Evolutionary conservation across 2,329 filamentous ascomycete species (phyloP).

Genomic region (Coniochaeta sp.): DNA sequence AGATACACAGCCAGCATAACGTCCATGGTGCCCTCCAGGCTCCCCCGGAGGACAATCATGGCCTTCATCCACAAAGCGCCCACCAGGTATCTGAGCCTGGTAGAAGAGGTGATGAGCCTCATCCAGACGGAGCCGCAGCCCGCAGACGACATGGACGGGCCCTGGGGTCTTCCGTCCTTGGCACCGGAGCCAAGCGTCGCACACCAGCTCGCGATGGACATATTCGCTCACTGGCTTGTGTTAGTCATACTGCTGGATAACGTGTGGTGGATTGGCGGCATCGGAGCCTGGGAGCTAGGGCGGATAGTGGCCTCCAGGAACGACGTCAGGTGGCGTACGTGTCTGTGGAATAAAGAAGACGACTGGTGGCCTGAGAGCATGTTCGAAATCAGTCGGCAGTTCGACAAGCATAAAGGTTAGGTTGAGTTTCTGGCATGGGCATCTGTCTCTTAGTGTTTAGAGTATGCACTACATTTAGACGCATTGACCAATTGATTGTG

Average conservation of each 20-base stretch:
- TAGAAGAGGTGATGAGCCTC: conserved; percentile 22
- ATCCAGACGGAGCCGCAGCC: conserved; percentile 6
- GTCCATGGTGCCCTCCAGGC: conserved; percentile 20
- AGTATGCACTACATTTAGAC: background rate
- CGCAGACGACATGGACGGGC: background rate
- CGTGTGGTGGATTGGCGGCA: conserved; percentile 30
- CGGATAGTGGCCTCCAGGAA: conserved; percentile 14
- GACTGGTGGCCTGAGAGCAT: conserved; percentile 30
- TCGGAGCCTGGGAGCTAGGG: conserved; percentile 25
- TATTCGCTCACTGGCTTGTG: conserved; percentile 31
- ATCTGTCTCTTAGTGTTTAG: background rate
- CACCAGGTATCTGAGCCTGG: conserved; percentile 20
- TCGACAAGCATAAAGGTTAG: conserved; percentile 8
- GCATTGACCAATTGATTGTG: too few relatives aligned
- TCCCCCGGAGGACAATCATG: conserved; percentile 27
- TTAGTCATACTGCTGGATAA: conserved; percentile 27
- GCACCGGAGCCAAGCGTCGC: conserved; percentile 3
- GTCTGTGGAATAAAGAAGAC: conserved; percentile 6
- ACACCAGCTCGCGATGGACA: conserved; percentile 23
- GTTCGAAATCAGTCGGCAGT: conserved; percentile 14
- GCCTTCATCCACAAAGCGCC: conserved; percentile 32
- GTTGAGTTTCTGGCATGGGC: background rate
- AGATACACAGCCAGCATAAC: conserved; percentile 26
- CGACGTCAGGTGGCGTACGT: conserved; percentile 2
- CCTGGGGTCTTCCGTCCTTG: background rate